Base-by-base conservation (phyloP, 805 yeast genomes). In the Monosporozyma aquatica region DNA sequence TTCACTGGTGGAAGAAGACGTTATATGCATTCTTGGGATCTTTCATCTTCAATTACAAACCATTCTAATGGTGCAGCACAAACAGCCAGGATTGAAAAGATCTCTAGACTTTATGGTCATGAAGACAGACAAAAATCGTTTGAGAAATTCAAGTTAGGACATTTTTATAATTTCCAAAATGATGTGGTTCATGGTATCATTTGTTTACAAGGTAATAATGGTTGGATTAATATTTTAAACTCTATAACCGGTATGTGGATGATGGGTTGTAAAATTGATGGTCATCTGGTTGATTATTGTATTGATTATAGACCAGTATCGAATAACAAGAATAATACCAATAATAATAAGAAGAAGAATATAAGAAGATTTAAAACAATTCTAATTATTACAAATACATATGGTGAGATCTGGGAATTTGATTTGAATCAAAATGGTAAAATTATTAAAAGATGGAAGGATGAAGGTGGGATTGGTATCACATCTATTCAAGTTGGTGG, bases 351-450 rank as follows among this genome's bases (percentile, higher is more conserved):
- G 33, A 29, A 29, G 33, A 29, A 29, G 3, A 37, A 37, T 15
- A 32, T 25, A 11, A 26, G 23, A 30, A 53, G 46, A 30, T 59
- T 61, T 34, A 55, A 53, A 39, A 62, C 67, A 2, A 51, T 61
- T 22, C 52, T 82, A 9, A 62, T 82, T 15, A 74, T 81, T 20
- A 76, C 80, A n/a, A 89, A 82, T 54, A 70, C 79, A 1, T 72
- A 75, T 14, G 97, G 97, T 36, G 94, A 87, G 47, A 75, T 92
- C 3, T 89, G 95, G 92, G 95, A 87, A 55, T 92, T 86, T 66
- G 71, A 75, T 47, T 57, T 78, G 37, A 65, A 63, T 5, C 62
- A 65, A 2, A 71, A 75, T 28, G 64, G 63, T 20, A 67, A 72
- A 47, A 71, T 86, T 14, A 43, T 72, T 3, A 69, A 71, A 44